Conservation (phyloP, 1,284 basidiomycete genomes). For the Tilletia horrida region DNA sequence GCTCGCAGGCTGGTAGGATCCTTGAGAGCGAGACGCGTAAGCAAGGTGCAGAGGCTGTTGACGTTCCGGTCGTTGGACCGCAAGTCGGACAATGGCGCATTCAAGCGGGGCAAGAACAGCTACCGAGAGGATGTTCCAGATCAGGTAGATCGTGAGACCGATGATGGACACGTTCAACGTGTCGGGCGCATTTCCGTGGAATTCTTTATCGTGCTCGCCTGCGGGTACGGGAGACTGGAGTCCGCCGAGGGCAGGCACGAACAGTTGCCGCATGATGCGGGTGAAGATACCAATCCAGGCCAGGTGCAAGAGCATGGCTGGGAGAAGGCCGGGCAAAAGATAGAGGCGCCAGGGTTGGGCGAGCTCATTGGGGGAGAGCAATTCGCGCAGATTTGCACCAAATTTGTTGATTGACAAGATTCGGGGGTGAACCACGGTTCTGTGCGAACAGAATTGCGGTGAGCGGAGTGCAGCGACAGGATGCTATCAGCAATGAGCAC, state of each 20-base stretch:
- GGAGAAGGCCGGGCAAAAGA: slow-evolving; percentile 42
- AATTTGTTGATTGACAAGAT: slow-evolving; percentile 32
- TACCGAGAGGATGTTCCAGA: slow-evolving; percentile 40
- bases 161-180: slow-evolving; percentile 35
- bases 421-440: slow-evolving; percentile 48
- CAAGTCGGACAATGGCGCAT: slow-evolving; percentile 46
- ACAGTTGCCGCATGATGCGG: slow-evolving; percentile 38
- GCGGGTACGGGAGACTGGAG: slow-evolving; percentile 32
- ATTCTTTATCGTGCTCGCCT: slow-evolving; percentile 33
- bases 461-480: not conserved
- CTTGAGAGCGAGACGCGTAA: slow-evolving; percentile 30
- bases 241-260: slow-evolving; percentile 40
- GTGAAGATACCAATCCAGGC: slow-evolving; percentile 42
- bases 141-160: slow-evolving; percentile 41
- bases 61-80: slow-evolving; percentile 44
- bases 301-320: slow-evolving; percentile 40
- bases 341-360: slow-evolving; percentile 49
- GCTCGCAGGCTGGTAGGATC: slow-evolving; percentile 25
- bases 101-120: slow-evolving; percentile 47
- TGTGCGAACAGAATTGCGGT: slow-evolving; percentile 16
- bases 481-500: slow-evolving; percentile 20
- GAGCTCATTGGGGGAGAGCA: slow-evolving; percentile 43
- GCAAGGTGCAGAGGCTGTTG: slow-evolving; percentile 50
- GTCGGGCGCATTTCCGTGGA: slow-evolving; percentile 38
- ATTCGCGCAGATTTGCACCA: slow-evolving; percentile 36